Percentiles rank a stretch among this genome's conserved stretches.
These are phyloP conservation scores for Nemania abortiva DNA, from an alignment of 2,329 filamentous ascomycete species.

Conservation along the genomic window DNA sequence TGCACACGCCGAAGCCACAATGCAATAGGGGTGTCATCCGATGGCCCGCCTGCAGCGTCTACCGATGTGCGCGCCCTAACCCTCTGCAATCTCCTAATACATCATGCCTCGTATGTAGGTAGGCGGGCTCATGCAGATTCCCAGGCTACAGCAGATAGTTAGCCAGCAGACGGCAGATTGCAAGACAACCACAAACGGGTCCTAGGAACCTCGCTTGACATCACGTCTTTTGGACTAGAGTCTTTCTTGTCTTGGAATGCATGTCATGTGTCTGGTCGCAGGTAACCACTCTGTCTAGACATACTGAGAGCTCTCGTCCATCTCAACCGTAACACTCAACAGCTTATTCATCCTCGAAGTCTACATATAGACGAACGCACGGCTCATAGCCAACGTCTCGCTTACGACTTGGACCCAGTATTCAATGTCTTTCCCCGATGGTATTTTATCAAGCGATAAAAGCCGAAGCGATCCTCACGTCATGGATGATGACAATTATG, in stretches of 20 bases:
- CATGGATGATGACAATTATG: conserved; percentile 53
- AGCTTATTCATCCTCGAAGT: neutral
- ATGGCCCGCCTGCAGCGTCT: conserved; percentile 23
- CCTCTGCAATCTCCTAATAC: conserved; percentile 22
- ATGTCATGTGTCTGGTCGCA: conserved; percentile 14
- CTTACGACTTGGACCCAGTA: neutral
- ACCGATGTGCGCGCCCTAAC: conserved; percentile 12
- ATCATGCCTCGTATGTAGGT: conserved; percentile 21
- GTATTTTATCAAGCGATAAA: conserved; percentile 20
- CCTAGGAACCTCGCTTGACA: conserved; percentile 32
- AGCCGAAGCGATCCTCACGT: conserved; percentile 26
- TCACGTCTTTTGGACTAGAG: conserved; percentile 4
- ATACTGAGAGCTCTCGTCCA: no score
- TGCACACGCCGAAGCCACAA: conserved; percentile 28
- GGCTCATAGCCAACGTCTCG: neutral
- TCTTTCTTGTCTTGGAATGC: conserved; percentile 10
- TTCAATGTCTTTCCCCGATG: neutral
- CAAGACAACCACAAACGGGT: conserved; percentile 3
- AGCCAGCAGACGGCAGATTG: conserved; percentile 15
- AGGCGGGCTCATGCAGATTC: conserved; percentile 31
- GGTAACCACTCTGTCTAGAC: no score
- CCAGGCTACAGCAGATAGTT: conserved; percentile 36
- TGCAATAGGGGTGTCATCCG: conserved; percentile 28
- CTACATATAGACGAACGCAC: neutral
- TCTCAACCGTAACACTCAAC: no score